Conservation (phyloP, 2,329 filamentous ascomycete genomes). For the Lasiodiplodia theobromae region DNA sequence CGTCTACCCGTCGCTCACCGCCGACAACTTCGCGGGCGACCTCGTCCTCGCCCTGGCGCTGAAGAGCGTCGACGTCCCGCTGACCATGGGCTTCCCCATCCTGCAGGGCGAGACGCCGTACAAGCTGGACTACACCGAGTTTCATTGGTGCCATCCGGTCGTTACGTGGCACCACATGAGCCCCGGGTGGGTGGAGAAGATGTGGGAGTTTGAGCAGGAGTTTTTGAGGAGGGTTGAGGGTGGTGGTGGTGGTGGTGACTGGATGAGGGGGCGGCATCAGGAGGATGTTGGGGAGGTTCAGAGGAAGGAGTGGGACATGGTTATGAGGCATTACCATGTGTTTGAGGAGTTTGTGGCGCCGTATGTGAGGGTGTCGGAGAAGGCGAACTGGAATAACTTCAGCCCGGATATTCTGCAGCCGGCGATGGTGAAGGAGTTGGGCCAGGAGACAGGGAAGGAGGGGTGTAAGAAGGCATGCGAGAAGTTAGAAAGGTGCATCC, state of each 20-base stretch:
- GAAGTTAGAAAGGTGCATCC: slow-evolving; percentile 41
- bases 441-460: slow-evolving; percentile 33
- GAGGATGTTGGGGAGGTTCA: neutral
- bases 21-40: slow-evolving; percentile 49
- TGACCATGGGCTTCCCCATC: slow-evolving; percentile 52
- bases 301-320: neutral
- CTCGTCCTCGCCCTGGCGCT: slow-evolving; percentile 47
- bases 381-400: slow-evolving; percentile 44
- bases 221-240: neutral
- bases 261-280: neutral
- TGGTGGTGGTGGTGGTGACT: neutral
- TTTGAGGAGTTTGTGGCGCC: slow-evolving; percentile 45
- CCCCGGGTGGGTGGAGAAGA: slow-evolving; percentile 44
- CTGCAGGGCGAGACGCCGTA: slow-evolving; percentile 55
- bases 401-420: slow-evolving; percentile 37
- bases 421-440: slow-evolving; percentile 14
- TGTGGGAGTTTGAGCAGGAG: slow-evolving; percentile 49
- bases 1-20: slow-evolving; percentile 43
- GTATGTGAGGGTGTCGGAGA: slow-evolving; percentile 37
- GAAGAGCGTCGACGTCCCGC: slow-evolving; percentile 43
- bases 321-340: slow-evolving; percentile 41
- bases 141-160: slow-evolving; percentile 52
- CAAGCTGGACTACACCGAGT: slow-evolving; percentile 47
- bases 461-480: slow-evolving; percentile 42
- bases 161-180: slow-evolving; percentile 52